Conservation (phyloP, 768 basidiomycete species). For the Collybia sordida region DNA sequence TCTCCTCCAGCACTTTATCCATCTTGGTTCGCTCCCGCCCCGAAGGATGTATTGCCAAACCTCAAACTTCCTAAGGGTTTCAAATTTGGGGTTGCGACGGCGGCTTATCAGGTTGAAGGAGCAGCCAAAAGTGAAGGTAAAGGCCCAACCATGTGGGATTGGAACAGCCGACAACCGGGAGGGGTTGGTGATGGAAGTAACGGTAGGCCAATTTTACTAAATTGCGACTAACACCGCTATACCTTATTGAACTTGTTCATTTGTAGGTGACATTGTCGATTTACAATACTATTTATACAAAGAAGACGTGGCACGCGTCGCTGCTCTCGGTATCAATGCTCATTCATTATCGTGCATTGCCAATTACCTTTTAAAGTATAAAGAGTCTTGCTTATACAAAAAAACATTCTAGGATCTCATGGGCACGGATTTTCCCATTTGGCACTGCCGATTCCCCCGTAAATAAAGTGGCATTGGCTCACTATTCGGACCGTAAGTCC, state of each 20-base stretch:
- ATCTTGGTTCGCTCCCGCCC: slow-evolving; percentile 42
- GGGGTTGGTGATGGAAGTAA: slow-evolving; percentile 43
- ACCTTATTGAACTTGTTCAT: background rate
- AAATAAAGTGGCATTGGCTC: slow-evolving; percentile 44
- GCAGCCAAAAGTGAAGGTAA: slow-evolving; percentile 50
- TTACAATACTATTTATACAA: slow-evolving; percentile 55
- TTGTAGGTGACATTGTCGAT: slow-evolving; percentile 43
- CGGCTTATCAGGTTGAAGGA: slow-evolving; percentile 55
- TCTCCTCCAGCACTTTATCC: slow-evolving; percentile 46
- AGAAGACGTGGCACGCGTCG: slow-evolving; percentile 47
- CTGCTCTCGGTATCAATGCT: slow-evolving; percentile 47
- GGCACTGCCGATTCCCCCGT: slow-evolving; percentile 48
- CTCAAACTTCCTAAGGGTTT: slow-evolving; percentile 47
- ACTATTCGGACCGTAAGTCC: slow-evolving; percentile 42
- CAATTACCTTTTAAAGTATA: background rate
- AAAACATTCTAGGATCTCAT: slow-evolving; percentile 40
- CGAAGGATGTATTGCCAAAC: slow-evolving; percentile 41
- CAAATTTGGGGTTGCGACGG: slow-evolving; percentile 52
- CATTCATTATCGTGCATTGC: slow-evolving; percentile 48
- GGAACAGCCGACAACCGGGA: slow-evolving; percentile 44
- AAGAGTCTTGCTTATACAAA: background rate
- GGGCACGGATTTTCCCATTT: slow-evolving; percentile 52
- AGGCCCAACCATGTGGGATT: slow-evolving; percentile 49
- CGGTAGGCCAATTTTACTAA: slow-evolving; percentile 21
- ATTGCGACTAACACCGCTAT: background rate